These are phyloP conservation scores for Tuber calosporum DNA, from an alignment of 495 filamentous ascomycete species.

Conservation along the genomic window DNA sequence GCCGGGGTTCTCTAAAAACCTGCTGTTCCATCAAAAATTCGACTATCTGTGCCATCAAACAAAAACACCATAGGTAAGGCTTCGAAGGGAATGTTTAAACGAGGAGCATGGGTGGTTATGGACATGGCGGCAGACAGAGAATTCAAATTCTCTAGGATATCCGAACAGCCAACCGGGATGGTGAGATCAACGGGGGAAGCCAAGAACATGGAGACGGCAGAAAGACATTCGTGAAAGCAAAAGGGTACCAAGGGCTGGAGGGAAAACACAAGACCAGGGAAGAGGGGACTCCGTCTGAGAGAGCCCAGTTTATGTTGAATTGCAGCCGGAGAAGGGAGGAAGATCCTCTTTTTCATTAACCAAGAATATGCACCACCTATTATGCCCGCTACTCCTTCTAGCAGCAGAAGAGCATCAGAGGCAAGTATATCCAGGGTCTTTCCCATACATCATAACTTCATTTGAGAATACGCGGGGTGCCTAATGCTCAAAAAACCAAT, in stretches of 20 bases:
- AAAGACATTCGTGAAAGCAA: not conserved
- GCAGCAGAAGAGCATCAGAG: constrained; percentile 51
- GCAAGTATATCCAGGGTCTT: constrained; percentile 49
- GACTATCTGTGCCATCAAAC: constrained; percentile 4
- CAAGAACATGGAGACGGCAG: not conserved
- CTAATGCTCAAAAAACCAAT: constrained; percentile 31
- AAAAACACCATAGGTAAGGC: constrained; percentile 2
- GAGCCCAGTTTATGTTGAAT: not conserved
- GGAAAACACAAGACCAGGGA: not conserved
- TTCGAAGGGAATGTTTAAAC: not conserved
- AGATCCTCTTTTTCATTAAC: not conserved
- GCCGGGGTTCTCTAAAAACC: constrained; percentile 10
- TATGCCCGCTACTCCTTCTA: constrained; percentile 14
- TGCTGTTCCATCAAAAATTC: constrained; percentile 11
- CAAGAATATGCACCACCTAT: not conserved
- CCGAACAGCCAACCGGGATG: constrained; percentile 8
- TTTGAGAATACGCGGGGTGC: constrained; percentile 10
- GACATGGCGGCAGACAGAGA: constrained; percentile 10
- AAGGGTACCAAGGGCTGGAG: not conserved
- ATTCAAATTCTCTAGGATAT: constrained; percentile 31
- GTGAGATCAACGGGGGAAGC: constrained; percentile 1
- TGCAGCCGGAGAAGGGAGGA: not conserved
- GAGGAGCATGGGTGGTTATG: constrained; percentile 2
- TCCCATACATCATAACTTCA: constrained; percentile 5
- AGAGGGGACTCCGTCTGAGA: constrained; percentile 14